These are phyloP conservation scores for Carex cristatella DNA, from an alignment of 176 grass and related monocot genomes.

Conservation along the genomic window DNA sequence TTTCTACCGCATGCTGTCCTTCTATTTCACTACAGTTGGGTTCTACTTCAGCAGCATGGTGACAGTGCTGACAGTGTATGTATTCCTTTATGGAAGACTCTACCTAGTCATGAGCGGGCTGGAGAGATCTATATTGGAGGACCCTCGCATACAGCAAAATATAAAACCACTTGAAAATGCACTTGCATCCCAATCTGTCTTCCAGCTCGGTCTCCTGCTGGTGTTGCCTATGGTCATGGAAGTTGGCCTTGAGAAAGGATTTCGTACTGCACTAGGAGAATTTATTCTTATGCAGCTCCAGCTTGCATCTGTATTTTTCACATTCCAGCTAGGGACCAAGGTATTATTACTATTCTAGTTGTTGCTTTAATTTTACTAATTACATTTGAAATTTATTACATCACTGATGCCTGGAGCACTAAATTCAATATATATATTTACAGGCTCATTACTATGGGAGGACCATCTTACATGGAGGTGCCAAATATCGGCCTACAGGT, in stretches of 20 bases:
- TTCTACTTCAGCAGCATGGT: conserved; percentile 99
- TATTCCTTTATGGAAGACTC: conserved; percentile 85
- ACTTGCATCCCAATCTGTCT: conserved; percentile 81
- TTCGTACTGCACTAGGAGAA: conserved; percentile 79
- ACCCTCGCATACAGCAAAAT: conserved; percentile 58
- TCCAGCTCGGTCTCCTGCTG: conserved; percentile 82
- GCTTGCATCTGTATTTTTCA: conserved; percentile 85
- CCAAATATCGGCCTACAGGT: conserved; percentile 77
- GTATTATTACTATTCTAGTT: neutral
- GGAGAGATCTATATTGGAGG: conserved; percentile 72
- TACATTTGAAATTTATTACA: neutral
- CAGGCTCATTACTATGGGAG: conserved; percentile 80
- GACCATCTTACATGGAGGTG: conserved; percentile 82
- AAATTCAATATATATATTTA: neutral
- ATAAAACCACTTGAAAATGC: conserved; percentile 80
- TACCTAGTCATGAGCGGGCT: conserved; percentile 93
- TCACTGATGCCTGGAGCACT: neutral
- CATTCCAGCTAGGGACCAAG: conserved; percentile 94
- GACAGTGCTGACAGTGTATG: conserved; percentile 86
- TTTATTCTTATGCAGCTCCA: conserved; percentile 98
- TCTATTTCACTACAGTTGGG: conserved; percentile 93
- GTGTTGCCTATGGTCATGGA: conserved; percentile 97
- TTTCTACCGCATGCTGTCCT: conserved; percentile 92
- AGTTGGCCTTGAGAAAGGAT: conserved; percentile 91
- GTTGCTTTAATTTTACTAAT: neutral